phyloP scores from a whole-genome alignment of 768 basidiomycete genomes.

The Lactarius trivialis region DNA sequence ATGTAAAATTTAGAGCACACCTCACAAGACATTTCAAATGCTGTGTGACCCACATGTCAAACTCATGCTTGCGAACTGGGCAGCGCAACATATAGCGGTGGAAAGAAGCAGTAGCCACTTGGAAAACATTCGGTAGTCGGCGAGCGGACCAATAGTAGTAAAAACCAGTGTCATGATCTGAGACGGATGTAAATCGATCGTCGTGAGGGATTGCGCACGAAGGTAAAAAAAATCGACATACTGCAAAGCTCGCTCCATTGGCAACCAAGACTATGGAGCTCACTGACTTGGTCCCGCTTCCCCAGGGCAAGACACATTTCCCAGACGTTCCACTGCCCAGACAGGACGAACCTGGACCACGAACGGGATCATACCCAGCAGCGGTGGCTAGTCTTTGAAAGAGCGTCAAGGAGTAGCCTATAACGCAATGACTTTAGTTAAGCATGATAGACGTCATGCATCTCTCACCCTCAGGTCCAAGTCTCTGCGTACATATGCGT shows the following conservation, averaged over 20 bases:
- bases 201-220: background rate
- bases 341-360: conserved; percentile 66
- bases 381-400: conserved; percentile 65
- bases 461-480: conserved; percentile 42
- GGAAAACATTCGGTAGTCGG: conserved; percentile 70
- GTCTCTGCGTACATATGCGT: conserved; percentile 39
- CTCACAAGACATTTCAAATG: background rate
- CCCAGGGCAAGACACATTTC: conserved; percentile 73
- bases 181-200: background rate
- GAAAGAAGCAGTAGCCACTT: conserved; percentile 65
- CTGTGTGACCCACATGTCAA: conserved; percentile 48
- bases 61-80: conserved; percentile 70
- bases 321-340: conserved; percentile 48
- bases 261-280: conserved; percentile 70
- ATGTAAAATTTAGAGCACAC: background rate
- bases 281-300: conserved; percentile 60
- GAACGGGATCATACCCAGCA: conserved; percentile 64
- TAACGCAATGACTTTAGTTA: background rate
- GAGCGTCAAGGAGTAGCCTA: conserved; percentile 56
- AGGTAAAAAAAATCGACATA: conserved; percentile 30
- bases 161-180: conserved; percentile 74
- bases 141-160: conserved; percentile 62
- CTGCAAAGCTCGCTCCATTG: conserved; percentile 69
- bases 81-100: conserved; percentile 71
- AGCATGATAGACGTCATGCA: background rate